A percentile compares a stretch with the other conserved stretches of the same genome.
Conservation (phyloP, 2,329 filamentous ascomycete species). For the Colletotrichum spaethianum region DNA sequence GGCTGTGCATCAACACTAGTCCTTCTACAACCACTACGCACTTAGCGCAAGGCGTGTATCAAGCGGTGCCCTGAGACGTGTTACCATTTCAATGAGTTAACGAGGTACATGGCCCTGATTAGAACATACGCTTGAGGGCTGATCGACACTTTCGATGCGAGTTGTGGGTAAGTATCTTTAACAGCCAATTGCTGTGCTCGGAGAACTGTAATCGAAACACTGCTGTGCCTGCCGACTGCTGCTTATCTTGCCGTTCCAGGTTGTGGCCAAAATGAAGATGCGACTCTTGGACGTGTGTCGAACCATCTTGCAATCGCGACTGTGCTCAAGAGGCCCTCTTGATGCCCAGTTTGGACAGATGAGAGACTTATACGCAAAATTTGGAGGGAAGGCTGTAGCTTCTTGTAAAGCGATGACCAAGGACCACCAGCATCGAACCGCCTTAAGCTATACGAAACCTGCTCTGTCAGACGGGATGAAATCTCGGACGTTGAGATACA, state of each 20-base stretch:
- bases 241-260: background rate
- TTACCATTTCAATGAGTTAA: background rate
- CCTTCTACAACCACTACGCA: background rate
- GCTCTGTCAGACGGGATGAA: constrained; percentile 15
- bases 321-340: too few relatives aligned
- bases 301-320: background rate
- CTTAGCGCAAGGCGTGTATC: background rate
- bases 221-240: background rate
- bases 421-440: background rate
- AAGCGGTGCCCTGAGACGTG: background rate
- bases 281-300: background rate
- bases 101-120: background rate
- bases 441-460: constrained; percentile 13
- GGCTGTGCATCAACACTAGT: background rate
- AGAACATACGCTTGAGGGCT: too few relatives aligned
- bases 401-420: background rate
- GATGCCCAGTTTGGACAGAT: too few relatives aligned
- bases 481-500: background rate
- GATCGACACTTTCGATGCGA: too few relatives aligned
- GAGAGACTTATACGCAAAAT: too few relatives aligned
- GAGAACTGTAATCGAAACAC: background rate
- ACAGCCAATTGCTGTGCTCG: background rate
- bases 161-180: too few relatives aligned
- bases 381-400: background rate
- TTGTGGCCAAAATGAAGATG: background rate